Evolutionary conservation across 2,329 filamentous ascomycete genomes (phyloP).

Genomic region (Fusarium sp.): DNA sequence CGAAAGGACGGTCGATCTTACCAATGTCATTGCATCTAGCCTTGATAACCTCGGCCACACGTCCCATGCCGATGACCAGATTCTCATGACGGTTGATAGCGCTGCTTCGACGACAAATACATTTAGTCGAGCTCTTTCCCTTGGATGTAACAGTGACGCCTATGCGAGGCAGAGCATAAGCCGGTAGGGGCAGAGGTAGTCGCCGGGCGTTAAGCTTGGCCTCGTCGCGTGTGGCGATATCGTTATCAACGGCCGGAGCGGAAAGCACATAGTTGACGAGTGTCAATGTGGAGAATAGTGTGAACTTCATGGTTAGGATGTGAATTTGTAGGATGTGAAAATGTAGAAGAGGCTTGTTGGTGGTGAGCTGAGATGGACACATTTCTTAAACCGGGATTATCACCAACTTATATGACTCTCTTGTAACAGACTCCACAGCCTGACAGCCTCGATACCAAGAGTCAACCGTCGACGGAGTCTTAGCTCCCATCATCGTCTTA

Average conservation of each 20-base stretch:
- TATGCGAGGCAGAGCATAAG: background rate
- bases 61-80: background rate
- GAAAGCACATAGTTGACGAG: constrained; percentile 10
- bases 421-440: background rate
- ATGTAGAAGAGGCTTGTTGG: background rate
- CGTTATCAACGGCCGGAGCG: background rate
- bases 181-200: background rate
- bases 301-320: constrained; percentile 26
- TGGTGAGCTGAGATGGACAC: background rate
- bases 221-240: background rate
- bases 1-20: background rate
- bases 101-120: background rate
- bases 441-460: background rate
- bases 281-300: background rate
- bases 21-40: constrained; percentile 2
- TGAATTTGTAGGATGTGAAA: background rate
- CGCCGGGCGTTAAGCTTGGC: background rate
- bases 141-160: fast-evolving
- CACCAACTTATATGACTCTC: constrained; percentile 11
- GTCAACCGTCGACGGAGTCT: background rate
- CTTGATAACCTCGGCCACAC: background rate
- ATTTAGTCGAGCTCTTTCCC: no score
- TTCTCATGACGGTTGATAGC: background rate
- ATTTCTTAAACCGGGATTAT: background rate
- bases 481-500: background rate